A percentile compares a stretch with the other conserved stretches of the same genome.
phyloP scores from a whole-genome alignment of 441 rosid genomes.

The Erodium texanum region DNA sequence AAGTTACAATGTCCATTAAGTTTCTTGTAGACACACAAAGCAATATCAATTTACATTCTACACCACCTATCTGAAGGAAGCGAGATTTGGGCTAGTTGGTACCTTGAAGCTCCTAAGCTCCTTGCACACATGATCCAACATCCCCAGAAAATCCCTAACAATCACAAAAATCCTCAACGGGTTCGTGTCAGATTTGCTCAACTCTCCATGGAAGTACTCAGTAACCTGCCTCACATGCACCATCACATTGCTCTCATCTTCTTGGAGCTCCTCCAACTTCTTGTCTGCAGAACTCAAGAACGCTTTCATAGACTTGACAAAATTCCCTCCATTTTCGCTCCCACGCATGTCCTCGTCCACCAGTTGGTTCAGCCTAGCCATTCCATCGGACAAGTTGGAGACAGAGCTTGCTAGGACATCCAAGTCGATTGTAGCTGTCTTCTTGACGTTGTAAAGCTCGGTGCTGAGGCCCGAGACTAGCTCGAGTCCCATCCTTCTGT shows the following conservation, averaged over 20 bases:
- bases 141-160: slow-evolving; percentile 89
- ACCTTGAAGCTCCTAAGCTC: slow-evolving; percentile 63
- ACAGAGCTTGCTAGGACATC: slow-evolving; percentile 83
- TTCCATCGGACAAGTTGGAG: slow-evolving; percentile 59
- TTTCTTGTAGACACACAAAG: neutral
- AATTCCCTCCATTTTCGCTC: slow-evolving; percentile 40
- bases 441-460: slow-evolving; percentile 83
- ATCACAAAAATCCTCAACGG: slow-evolving; percentile 87
- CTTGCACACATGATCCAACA: slow-evolving; percentile 88
- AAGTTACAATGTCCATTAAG: neutral
- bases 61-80: slow-evolving; percentile 57
- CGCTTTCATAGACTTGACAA: slow-evolving; percentile 47
- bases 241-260: slow-evolving; percentile 63
- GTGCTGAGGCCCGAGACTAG: slow-evolving; percentile 72
- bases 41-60: neutral
- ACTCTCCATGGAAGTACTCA: slow-evolving; percentile 87
- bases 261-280: slow-evolving; percentile 54
- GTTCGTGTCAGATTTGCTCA: slow-evolving; percentile 74
- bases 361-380: slow-evolving; percentile 41
- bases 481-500: slow-evolving; percentile 82
- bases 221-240: slow-evolving; percentile 63
- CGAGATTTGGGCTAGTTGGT: slow-evolving; percentile 49
- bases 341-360: slow-evolving; percentile 27
- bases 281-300: slow-evolving; percentile 50
- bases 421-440: slow-evolving; percentile 74